phyloP scores from a whole-genome alignment of 2,329 filamentous ascomycete species.

The Onygenales sp. region DNA sequence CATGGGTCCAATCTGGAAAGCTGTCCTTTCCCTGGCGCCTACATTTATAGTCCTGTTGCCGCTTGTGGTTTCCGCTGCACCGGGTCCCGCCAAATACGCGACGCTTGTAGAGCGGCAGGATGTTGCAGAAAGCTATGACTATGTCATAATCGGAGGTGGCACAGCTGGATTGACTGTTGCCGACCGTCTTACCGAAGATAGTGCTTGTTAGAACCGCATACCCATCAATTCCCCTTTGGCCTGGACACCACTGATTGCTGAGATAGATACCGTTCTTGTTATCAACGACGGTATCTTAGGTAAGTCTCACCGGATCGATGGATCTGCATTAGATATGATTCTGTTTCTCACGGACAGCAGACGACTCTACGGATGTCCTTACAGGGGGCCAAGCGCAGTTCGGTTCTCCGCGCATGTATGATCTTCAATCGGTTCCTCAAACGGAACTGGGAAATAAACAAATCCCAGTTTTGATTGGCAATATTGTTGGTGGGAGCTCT shows the following conservation, averaged over 20 bases:
- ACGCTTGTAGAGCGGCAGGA: not conserved
- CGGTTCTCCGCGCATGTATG: not conserved
- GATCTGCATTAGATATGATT: not conserved
- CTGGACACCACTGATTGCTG: not conserved
- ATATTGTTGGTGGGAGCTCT: conserved; percentile 31
- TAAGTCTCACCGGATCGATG: not conserved
- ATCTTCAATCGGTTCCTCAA: conserved; percentile 13
- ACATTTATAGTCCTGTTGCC: not conserved
- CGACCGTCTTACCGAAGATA: conserved; percentile 7
- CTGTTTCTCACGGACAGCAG: not conserved
- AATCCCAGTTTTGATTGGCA: conserved; percentile 20
- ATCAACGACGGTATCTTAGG: not conserved
- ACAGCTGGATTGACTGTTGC: conserved; percentile 12
- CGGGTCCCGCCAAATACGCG: not conserved
- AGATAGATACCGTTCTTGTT: not conserved
- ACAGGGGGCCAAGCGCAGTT: not conserved
- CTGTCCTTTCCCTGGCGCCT: not conserved
- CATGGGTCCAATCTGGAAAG: not conserved
- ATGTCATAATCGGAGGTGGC: conserved; percentile 15
- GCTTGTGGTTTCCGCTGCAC: not conserved
- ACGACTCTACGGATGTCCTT: not conserved
- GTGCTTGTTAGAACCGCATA: not conserved
- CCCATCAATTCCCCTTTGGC: not conserved
- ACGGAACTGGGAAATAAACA: conserved; percentile 17
- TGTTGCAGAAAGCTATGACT: conserved; percentile 11